Conservation (phyloP, 345 rosid species). For the Hypericum androsaemum region DNA sequence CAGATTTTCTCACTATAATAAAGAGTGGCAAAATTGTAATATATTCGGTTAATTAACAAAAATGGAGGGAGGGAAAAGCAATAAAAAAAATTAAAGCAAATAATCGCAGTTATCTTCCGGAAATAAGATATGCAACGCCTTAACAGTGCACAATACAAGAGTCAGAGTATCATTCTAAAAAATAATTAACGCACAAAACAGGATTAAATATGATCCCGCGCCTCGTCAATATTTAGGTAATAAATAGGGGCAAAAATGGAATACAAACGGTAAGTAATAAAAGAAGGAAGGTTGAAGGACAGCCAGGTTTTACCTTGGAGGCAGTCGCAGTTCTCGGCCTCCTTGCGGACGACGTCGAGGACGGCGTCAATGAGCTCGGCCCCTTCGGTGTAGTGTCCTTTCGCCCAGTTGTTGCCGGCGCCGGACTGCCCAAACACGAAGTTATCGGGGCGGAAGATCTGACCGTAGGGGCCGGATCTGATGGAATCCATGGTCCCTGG, state of each 20-base stretch:
- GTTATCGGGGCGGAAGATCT: conserved; percentile 82
- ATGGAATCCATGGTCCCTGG: conserved; percentile 98
- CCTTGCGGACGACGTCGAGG: conserved; percentile 94
- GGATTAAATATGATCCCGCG: too few relatives aligned
- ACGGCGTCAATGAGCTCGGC: conserved; percentile 90
- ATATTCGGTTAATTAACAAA: too few relatives aligned
- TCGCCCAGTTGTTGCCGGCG: conserved; percentile 84
- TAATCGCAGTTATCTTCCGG: too few relatives aligned
- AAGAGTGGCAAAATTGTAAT: too few relatives aligned
- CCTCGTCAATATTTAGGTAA: background rate
- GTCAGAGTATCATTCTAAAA: too few relatives aligned
- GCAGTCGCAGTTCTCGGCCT: conserved; percentile 97
- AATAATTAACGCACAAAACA: too few relatives aligned
- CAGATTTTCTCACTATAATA: too few relatives aligned
- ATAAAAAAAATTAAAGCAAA: too few relatives aligned
- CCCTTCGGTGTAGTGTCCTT: conserved; percentile 93
- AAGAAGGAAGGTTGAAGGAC: background rate
- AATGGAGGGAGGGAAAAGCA: too few relatives aligned
- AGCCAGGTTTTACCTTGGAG: conserved; percentile 51
- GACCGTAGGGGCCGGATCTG: conserved; percentile 83
- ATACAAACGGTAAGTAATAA: background rate
- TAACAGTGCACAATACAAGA: too few relatives aligned
- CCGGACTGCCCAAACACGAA: conserved; percentile 83
- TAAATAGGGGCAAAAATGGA: background rate
- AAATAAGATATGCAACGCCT: too few relatives aligned